Base-by-base conservation (phyloP, 2,329 filamentous ascomycete species). In the Emmonsia crescens region DNA sequence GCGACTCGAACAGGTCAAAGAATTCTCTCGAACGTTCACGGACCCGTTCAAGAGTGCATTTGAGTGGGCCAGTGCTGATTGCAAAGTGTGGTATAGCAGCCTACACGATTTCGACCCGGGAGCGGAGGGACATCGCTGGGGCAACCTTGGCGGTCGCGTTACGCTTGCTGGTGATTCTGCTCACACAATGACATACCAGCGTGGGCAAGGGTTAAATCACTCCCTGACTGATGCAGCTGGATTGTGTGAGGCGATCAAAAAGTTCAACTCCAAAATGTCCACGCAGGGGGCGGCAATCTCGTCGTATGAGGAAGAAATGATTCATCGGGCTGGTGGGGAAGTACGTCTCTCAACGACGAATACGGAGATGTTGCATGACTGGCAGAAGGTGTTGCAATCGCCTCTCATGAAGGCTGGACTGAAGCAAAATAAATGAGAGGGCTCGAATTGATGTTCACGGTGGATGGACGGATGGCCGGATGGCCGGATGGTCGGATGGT, bases 361-460 rank as follows among this genome's bases (percentile, higher is more conserved):
- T 64, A 77, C 75, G 14, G 67, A 71, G 61, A 79, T 80, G 74
- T 64, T 81, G 42, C 78, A 81, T 67, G 73, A 80, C 57, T 73
- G 70, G 71, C 57, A 69, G 31, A 67, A 66, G 59, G 66, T 72
- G 21, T 36, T 64, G 27, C 57, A 64, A 46, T 68, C 59, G 61
- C 61, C 60, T 16, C 61, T 64, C 16, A 40, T 62, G 29, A 64
- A 52, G 21, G 21, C 51, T 16, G 62, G 62, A 6, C 31, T 64
- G 46, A 62, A 59, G 12, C 57, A 31, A 19, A 62, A 52, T 40
- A 56, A 42, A 56, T 21, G 27, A n/a, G 49, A 19, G 27, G 19
- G 27, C 8, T n/a, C 46, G 46, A 48, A 14, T 27, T 48, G 46
- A 48, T 48, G 46, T 27, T 48, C 46, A 14, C 21, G 21, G 46